Evolutionary conservation across 129 eudicot species (phyloP), one percentile per base, ranked within the genome.

Genomic region (Lactuca saligna): DNA sequence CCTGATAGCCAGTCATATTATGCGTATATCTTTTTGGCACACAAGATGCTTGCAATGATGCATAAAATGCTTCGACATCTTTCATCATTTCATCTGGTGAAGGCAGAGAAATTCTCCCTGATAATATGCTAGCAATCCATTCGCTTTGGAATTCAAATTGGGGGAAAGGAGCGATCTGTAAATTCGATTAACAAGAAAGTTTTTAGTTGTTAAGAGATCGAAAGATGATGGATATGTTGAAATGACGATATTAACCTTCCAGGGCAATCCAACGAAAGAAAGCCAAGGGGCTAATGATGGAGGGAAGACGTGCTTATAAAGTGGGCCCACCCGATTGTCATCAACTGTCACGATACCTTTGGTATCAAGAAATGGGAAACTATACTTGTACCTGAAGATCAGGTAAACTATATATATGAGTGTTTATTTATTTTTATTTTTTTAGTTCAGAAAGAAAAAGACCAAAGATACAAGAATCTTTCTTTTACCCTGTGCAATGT

Each of bases 91-190:
- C 90, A 13, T 85, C 78, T 1, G 39, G 0, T n/a, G 88, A 87
- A 49, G 88, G 90, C 25, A 93, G 84, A 6, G 73, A 66, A 64
- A 89, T 57, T 46, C 88, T 82, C 10, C 95, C 93, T 0, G 97
- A 93, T 78, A 93, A 85, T 59, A 77, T 73, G 37, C 97, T 88
- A 13, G 99, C 95, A 55, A 93, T 83, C 99, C 99, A 93, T 82
- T 75, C 82, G 56, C 87, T 74, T 77, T 93, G 99, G 61, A 77
- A 64, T 78, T 93, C 99, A 73, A 77, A 70, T 61, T 80, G 76
- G 39, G 88, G 91, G 74, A 87, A 93, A 16, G 97, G 97, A 16
- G 78, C 82, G 63, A 89, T 85, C 98, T 93, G 77, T 61, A 69
- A 11, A 53, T 29, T 51, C 15, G 17, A 51, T 50, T 57, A 57